These are phyloP conservation scores for Cylindrotheca closterium DNA, from an alignment of 108 stramenopile species.

Conservation along the genomic window DNA sequence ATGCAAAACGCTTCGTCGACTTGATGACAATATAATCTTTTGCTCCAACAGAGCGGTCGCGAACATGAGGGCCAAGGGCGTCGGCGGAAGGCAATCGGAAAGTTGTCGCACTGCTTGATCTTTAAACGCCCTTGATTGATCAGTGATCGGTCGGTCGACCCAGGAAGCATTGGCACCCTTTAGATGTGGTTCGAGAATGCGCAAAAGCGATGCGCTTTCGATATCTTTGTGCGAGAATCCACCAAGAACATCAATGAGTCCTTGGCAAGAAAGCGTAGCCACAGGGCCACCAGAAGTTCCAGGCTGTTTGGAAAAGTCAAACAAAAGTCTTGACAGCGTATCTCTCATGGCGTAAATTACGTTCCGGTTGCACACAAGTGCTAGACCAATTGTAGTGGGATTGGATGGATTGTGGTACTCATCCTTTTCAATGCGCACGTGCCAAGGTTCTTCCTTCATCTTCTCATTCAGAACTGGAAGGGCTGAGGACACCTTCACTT, in stretches of 20 bases:
- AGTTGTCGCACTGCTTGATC: conserved; percentile 49
- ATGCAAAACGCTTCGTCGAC: conserved; percentile 66
- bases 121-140: conserved; percentile 52
- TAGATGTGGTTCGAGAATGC: conserved; percentile 62
- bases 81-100: conserved; percentile 66
- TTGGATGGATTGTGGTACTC: conserved; percentile 17
- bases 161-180: conserved; percentile 43
- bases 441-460: conserved; percentile 45
- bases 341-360: conserved; percentile 66
- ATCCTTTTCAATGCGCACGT: conserved; percentile 23
- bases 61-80: conserved; percentile 73
- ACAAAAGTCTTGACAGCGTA: conserved; percentile 55
- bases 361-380: conserved; percentile 66
- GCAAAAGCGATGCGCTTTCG: conserved; percentile 44
- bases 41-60: conserved; percentile 76
- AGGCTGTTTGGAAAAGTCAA: conserved; percentile 22
- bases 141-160: conserved; percentile 51
- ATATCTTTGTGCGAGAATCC: conserved; percentile 50
- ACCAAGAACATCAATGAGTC: conserved; percentile 67
- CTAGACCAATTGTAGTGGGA: conserved; percentile 54
- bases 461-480: conserved; percentile 49
- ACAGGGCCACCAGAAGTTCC: background rate
- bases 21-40: conserved; percentile 81
- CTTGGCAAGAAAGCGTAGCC: conserved; percentile 28
- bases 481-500: conserved; percentile 38